These are phyloP conservation scores for Teratosphaeriaceae sp. DNA, from an alignment of 2,329 filamentous ascomycete species.

Conservation along the genomic window DNA sequence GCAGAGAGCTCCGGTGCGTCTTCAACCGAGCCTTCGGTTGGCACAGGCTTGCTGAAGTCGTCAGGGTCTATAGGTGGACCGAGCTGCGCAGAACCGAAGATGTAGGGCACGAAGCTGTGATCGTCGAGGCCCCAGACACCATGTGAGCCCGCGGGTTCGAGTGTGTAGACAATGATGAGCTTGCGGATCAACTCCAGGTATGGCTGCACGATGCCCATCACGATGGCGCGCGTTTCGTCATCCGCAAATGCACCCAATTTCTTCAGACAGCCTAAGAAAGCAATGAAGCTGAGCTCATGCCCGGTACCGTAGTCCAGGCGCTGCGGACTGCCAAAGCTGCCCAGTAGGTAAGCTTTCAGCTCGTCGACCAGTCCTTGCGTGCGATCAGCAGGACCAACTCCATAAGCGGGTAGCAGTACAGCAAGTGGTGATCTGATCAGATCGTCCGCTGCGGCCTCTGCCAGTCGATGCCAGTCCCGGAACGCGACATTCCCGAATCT, in stretches of 20 bases:
- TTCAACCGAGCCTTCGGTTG: constrained; percentile 69
- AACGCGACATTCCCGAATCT: constrained; percentile 92
- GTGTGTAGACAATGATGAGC: constrained; percentile 81
- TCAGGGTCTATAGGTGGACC: constrained; percentile 65
- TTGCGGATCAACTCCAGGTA: constrained; percentile 72
- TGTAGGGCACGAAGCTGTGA: constrained; percentile 88
- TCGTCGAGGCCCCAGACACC: constrained; percentile 99
- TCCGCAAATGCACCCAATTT: constrained; percentile 73
- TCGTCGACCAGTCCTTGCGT: constrained; percentile 42
- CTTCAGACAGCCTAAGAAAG: constrained; percentile 86
- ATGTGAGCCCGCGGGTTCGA: constrained; percentile 93
- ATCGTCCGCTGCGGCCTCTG: constrained; percentile 52
- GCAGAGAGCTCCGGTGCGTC: constrained; percentile 62
- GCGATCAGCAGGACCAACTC: neutral
- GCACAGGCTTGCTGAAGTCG: constrained; percentile 46
- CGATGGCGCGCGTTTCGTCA: constrained; percentile 69
- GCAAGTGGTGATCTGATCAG: constrained; percentile 32
- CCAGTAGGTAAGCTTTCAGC: constrained; percentile 71
- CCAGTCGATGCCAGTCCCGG: constrained; percentile 68
- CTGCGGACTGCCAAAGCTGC: constrained; percentile 80
- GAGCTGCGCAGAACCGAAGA: constrained; percentile 89
- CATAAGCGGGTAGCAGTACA: constrained; percentile 1
- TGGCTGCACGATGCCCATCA: constrained; percentile 76
- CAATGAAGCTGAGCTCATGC: constrained; percentile 90
- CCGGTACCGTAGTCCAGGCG: constrained; percentile 93